These are phyloP conservation scores for Aspergillus terreus DNA, from an alignment of 2,329 filamentous ascomycete genomes.

Conservation along the genomic window DNA sequence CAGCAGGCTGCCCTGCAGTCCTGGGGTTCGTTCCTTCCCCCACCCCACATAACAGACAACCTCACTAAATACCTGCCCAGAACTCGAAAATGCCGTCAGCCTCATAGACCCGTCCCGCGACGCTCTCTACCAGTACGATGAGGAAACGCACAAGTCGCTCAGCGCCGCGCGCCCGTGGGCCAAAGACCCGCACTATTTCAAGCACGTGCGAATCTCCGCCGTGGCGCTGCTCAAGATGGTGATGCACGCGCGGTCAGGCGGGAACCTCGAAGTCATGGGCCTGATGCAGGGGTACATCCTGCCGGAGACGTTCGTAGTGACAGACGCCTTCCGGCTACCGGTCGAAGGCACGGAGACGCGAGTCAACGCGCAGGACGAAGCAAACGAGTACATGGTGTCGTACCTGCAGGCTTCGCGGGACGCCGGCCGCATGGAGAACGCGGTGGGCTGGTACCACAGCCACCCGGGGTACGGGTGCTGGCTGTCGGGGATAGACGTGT, in stretches of 20 bases:
- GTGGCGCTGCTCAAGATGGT: constrained; percentile 97
- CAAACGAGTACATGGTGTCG: constrained; percentile 93
- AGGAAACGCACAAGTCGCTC: constrained; percentile 63
- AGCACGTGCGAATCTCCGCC: constrained; percentile 86
- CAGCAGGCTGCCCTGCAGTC: constrained; percentile 59
- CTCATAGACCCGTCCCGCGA: constrained; percentile 84
- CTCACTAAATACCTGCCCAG: constrained; percentile 45
- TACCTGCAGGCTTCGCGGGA: constrained; percentile 75
- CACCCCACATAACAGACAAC: constrained; percentile 5
- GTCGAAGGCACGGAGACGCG: constrained; percentile 98
- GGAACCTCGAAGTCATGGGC: constrained; percentile 92
- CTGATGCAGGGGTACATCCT: constrained; percentile 95
- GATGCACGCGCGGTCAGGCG: constrained; percentile 96
- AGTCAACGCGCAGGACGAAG: constrained; percentile 92
- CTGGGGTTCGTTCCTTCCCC: constrained; percentile 49
- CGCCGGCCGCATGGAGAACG: constrained; percentile 78
- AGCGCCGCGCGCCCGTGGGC: constrained; percentile 69
- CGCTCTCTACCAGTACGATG: constrained; percentile 82
- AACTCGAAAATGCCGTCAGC: constrained; percentile 80
- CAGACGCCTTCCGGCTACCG: constrained; percentile 87
- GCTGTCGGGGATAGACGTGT: constrained; percentile 93
- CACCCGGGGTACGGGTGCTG: constrained; percentile 98
- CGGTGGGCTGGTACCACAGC: constrained; percentile 96
- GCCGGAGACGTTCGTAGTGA: constrained; percentile 79
- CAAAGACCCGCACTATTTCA: constrained; percentile 80